Evolutionary conservation across 1,284 basidiomycete genomes (phyloP).

Genomic region (Cryptococcus deneoformans): DNA sequence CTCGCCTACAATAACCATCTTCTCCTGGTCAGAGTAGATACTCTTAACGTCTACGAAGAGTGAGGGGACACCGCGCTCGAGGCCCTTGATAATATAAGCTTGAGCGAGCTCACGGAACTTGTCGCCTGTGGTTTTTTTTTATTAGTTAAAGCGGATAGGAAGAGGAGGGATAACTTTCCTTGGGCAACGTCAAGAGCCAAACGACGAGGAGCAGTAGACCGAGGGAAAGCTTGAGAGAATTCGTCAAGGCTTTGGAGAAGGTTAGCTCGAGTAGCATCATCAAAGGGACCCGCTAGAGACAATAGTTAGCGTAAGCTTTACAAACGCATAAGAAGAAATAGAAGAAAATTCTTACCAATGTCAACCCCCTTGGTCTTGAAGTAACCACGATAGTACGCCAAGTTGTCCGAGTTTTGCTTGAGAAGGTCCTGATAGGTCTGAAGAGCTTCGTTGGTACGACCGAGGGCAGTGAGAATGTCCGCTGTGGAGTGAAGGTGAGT

Average conservation of each 20-base stretch:
- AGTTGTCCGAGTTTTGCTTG: constrained; percentile 80
- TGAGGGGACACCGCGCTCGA: constrained; percentile 88
- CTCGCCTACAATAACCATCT: constrained; percentile 68
- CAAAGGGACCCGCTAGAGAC: constrained; percentile 13
- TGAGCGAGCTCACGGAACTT: constrained; percentile 66
- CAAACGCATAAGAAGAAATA: background rate
- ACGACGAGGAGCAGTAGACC: constrained; percentile 68
- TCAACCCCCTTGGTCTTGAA: constrained; percentile 65
- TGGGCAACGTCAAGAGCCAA: constrained; percentile 65
- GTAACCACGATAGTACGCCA: constrained; percentile 75
- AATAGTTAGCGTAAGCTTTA: background rate
- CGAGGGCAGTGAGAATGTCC: constrained; percentile 62
- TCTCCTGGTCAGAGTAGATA: constrained; percentile 65
- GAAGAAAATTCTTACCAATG: constrained; percentile 55
- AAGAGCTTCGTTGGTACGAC: constrained; percentile 64
- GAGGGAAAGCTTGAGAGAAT: constrained; percentile 63
- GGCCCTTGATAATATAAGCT: constrained; percentile 67
- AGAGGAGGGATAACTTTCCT: constrained; percentile 47
- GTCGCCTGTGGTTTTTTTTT: constrained; percentile 51
- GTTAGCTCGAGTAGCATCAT: constrained; percentile 53
- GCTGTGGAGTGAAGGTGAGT: constrained; percentile 13
- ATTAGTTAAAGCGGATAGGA: constrained; percentile 13
- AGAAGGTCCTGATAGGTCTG: constrained; percentile 76
- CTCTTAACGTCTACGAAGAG: constrained; percentile 91
- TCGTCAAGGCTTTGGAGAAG: constrained; percentile 61